Percentiles rank a stretch among this genome's conserved stretches.
These are phyloP conservation scores for Ascochyta clinopodiicola DNA, from an alignment of 2,329 filamentous ascomycete genomes.

Conservation along the genomic window DNA sequence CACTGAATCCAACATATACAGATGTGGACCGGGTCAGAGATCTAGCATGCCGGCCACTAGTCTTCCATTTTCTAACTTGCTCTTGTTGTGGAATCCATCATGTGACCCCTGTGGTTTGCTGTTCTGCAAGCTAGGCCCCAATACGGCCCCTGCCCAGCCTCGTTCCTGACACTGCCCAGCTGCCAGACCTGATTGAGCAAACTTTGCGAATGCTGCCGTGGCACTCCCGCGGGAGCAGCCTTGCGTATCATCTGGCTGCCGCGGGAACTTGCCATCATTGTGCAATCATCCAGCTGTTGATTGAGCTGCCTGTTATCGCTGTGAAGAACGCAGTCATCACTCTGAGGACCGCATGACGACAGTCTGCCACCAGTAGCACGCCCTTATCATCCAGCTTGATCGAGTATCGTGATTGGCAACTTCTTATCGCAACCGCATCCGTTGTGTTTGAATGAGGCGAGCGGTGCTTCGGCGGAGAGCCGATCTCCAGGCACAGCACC, in stretches of 20 bases:
- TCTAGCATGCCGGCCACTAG: background rate
- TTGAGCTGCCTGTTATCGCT: constrained; percentile 5
- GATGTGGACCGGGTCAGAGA: too few species aligned
- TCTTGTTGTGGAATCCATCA: background rate
- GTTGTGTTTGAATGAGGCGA: constrained; percentile 13
- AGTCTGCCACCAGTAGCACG: background rate
- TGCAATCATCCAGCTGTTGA: background rate
- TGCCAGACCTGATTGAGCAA: constrained; percentile 19
- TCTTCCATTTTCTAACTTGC: background rate
- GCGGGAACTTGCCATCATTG: constrained; percentile 4
- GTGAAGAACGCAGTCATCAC: constrained; percentile 4
- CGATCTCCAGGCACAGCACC: constrained; percentile 18
- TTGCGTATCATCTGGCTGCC: background rate
- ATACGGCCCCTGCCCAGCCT: constrained; percentile 8
- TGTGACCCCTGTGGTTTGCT: background rate
- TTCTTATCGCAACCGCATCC: constrained; percentile 3
- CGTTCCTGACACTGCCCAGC: constrained; percentile 18
- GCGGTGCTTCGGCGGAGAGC: constrained; percentile 19
- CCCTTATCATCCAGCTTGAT: background rate
- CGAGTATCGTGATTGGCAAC: background rate
- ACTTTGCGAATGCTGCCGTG: constrained; percentile 18
- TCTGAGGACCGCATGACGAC: constrained; percentile 10
- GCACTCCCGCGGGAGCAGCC: constrained; percentile 16
- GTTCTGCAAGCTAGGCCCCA: constrained; percentile 5
- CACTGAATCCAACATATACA: background rate